Percentiles rank a stretch among this genome's conserved stretches.
phyloP scores from a whole-genome alignment of 2,329 filamentous ascomycete species.

The Byssothecium circinans region DNA sequence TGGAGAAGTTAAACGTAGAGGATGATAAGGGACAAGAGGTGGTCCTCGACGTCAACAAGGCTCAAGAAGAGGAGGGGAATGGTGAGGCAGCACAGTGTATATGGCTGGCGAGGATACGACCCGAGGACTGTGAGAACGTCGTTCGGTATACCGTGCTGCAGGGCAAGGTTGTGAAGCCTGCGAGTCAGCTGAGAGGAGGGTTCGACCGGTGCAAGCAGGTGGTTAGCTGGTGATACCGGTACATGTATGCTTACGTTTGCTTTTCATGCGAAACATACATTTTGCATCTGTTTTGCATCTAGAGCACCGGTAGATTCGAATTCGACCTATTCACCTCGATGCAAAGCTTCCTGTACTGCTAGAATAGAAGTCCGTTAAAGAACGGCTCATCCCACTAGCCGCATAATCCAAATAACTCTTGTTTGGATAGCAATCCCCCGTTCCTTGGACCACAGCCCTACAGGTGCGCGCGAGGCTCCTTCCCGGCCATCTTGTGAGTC shows the following conservation, averaged over 20 bases:
- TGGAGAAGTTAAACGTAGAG: conserved; percentile 43
- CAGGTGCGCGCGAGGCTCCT: no score
- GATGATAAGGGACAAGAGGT: conserved; percentile 42
- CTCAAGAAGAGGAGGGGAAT: conserved; percentile 41
- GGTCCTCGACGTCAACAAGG: conserved; percentile 34
- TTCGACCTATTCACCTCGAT: no score
- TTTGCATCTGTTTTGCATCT: background rate
- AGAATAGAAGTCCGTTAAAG: no score
- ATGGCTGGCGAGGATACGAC: conserved; percentile 82
- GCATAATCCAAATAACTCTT: no score
- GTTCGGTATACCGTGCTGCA: conserved; percentile 86
- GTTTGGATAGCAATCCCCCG: no score
- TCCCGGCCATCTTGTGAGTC: no score
- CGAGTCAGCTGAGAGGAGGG: conserved; percentile 80
- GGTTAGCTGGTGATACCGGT: conserved; percentile 75
- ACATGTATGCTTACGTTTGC: background rate
- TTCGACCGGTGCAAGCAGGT: conserved; percentile 82
- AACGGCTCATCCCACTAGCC: no score
- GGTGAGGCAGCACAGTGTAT: conserved; percentile 77
- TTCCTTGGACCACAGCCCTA: no score
- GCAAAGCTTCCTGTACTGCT: background rate
- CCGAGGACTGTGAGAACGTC: conserved; percentile 91
- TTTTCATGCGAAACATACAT: background rate
- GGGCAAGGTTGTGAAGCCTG: conserved; percentile 91
- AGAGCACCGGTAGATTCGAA: background rate